phyloP scores from a whole-genome alignment of 2,329 filamentous ascomycete species.

The Hypoxylon sp. region DNA sequence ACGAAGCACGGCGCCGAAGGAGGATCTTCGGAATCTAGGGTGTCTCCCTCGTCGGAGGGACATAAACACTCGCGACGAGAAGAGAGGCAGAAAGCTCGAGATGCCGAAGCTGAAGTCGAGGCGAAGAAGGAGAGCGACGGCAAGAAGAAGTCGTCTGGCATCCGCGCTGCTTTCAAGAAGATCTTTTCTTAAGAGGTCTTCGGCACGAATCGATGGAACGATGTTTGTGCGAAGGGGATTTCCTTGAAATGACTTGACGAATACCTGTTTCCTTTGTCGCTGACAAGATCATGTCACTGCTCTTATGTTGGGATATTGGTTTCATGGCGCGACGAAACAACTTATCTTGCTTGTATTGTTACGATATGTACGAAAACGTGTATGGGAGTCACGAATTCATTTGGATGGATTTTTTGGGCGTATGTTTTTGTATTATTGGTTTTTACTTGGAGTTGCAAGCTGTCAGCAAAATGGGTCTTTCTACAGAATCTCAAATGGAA shows the following conservation, averaged over 20 bases:
- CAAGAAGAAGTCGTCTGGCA: conserved; percentile 46
- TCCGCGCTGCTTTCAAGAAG: conserved; percentile 50
- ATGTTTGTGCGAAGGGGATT: neutral
- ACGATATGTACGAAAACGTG: conserved; percentile 27
- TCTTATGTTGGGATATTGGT: conserved; percentile 4
- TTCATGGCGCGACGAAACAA: neutral
- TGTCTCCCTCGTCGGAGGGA: conserved; percentile 42
- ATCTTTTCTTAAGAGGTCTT: conserved; percentile 44
- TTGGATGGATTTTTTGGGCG: neutral
- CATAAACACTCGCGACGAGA: conserved; percentile 46
- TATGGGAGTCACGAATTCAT: neutral
- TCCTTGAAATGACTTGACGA: conserved; percentile 14
- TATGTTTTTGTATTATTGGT: neutral
- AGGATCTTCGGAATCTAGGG: conserved; percentile 25
- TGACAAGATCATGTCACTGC: conserved; percentile 18
- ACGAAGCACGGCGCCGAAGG: conserved; percentile 21
- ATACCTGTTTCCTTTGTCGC: conserved; percentile 7
- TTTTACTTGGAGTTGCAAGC: neutral
- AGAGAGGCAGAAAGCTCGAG: conserved; percentile 42
- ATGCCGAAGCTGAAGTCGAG: conserved; percentile 39
- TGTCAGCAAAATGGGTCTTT: conserved; percentile 11
- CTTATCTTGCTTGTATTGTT: conserved; percentile 19
- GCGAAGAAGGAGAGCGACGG: conserved; percentile 45
- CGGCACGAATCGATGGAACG: neutral
- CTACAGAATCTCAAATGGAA: neutral